Evolutionary conservation across 169 alveolate genomes (phyloP), one percentile per base, ranked within the genome.

Genomic region (Theileria annulata): DNA sequence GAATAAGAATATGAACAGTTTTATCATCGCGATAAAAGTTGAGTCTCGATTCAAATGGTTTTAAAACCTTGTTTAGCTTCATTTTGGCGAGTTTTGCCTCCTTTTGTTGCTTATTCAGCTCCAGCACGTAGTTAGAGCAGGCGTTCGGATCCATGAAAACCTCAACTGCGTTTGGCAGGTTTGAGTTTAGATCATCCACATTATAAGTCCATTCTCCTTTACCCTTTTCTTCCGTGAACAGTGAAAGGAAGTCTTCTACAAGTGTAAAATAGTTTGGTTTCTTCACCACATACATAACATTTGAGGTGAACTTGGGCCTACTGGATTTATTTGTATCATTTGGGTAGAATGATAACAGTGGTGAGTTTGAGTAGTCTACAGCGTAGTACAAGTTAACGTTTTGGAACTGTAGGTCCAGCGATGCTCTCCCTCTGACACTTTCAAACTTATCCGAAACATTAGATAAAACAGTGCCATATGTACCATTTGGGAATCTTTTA

Each of bases 71-170:
- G 33, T 31, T 35, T 72, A 81, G 71, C 37, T 72, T 81, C 51
- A 30, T 25, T 15, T n/a, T 37, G 15, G 33, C 27, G 19, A 68
- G 28, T n/a, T 30, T 37, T 13, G 73, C 88, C 8, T 73, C 67
- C 66, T 63, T 33, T 12, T 69, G 74, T 71, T 81, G 88, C 27
- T 75, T 23, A 12, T 78, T 51, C 47, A 81, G 72, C 75, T 81
- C 88, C 66, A 21, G 19, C 17, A 81, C 64, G 17, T 81, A 83
- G 10, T 80, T 83, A 15, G 72, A 71, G 49, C 88, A 81, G 13
- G 88, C 88, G 56, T 68, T 81, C 6, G 82, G 82, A 48, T 81
- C 88, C 66, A 56, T 56, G 66, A 56, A 56, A 19, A 56, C 35
- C 66, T 21, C 33, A 19, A 56, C 66, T 19, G 35, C 66, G 66